Base-by-base conservation (phyloP, 1,139 yeast species). In the Geotrichum candidum region DNA sequence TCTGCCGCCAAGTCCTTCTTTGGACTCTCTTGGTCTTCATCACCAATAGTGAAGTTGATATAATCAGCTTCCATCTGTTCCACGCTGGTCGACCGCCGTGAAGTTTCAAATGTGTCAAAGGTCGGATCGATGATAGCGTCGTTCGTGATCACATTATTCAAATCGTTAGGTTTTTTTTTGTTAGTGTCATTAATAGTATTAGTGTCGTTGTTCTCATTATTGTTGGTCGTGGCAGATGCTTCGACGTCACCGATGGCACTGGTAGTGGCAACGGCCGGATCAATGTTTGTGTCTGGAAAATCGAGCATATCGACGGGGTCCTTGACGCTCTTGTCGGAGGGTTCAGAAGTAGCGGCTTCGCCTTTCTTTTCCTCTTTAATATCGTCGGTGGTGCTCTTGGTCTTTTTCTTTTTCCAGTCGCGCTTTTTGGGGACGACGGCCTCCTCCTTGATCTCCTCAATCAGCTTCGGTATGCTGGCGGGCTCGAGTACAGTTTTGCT, bases 401-500 rank as follows among this genome's bases (percentile, higher is more conserved):
- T 51, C 54, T 60, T 61, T 15, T 53, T 54, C 41, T 27, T 61
- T 51, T 62, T 63, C 46, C 61, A 63, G 64, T 53, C 60, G 60
- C 35, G 60, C 56, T 46, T 56, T 48, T 7, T 61, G 38, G 59
- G 62, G 63, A 31, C 63, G 58, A 31, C 64, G 58, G 41, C 62
- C 50, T 50, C 57, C 57, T 41, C 58, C 62, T 53, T 25, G 45
- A 58, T 46, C 51, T 57, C 63, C 29, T 61, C 59, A 27, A 61
- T 50, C 15, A 57, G 48, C 22, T 45, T 33, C 2, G 59, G 54
- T 11, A 51, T 51, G 41, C 66, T 55, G 1, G 73, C 72, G 5
- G 73, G 71, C 1, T 70, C 65, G 23, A 70, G 57, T 50, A 67
- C 66, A 4, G 75, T 67, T 3, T 73, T 69, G 58, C 86, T 81